Conservation (phyloP, 768 basidiomycete species). For the Agaricus subrufescens region DNA sequence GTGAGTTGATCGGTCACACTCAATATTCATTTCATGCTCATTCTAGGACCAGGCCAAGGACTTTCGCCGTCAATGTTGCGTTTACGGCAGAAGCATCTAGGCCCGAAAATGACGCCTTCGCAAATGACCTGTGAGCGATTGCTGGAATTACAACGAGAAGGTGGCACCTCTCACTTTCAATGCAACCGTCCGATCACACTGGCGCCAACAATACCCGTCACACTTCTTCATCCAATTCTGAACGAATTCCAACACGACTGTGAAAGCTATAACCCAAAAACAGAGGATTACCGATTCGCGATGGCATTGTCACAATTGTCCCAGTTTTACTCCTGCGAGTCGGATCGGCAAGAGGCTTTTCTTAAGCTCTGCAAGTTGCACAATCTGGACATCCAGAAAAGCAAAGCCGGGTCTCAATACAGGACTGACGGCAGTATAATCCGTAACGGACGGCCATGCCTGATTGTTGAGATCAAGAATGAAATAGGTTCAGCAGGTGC, state of each 20-base stretch:
- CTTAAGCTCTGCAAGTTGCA: constrained; percentile 2
- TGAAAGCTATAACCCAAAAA: neutral
- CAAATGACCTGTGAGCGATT: too few relatives aligned
- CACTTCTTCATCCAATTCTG: constrained; percentile 19
- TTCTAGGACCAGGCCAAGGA: too few relatives aligned
- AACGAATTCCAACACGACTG: constrained; percentile 17
- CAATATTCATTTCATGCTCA: too few relatives aligned
- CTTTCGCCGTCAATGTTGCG: too few relatives aligned
- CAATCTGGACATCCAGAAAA: neutral
- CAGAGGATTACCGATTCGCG: constrained; percentile 1
- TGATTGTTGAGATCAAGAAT: constrained; percentile 13
- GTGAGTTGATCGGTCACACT: too few relatives aligned
- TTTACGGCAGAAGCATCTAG: too few relatives aligned
- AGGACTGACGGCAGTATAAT: constrained; percentile 5
- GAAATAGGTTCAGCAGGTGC: constrained; percentile 1
- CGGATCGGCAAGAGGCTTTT: constrained; percentile 8
- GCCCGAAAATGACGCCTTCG: too few relatives aligned
- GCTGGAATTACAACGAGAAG: too few relatives aligned
- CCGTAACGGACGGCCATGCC: neutral
- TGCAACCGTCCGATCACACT: constrained; percentile 16
- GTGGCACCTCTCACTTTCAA: too few relatives aligned
- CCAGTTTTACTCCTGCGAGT: constrained; percentile 12
- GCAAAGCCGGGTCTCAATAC: neutral
- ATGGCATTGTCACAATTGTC: constrained; percentile 15
- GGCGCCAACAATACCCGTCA: constrained; percentile 10